Conservation (phyloP, 1,139 yeast species). For the Protomyces macrosporus region DNA sequence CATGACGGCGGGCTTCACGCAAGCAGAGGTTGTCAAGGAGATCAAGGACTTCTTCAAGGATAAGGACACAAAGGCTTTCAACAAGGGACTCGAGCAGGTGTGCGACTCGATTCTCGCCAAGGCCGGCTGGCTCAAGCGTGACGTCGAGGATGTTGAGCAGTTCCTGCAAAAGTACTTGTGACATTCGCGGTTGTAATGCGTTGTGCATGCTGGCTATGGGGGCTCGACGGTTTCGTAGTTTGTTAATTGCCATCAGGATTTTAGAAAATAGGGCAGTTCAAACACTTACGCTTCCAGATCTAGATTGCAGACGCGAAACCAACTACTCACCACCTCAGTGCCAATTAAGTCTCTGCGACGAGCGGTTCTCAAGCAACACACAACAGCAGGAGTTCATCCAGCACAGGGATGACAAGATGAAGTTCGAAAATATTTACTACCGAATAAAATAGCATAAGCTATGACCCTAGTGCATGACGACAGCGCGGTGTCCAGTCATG, state of each 20-base stretch:
- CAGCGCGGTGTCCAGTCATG: conserved; percentile 24
- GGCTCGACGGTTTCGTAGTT: too few relatives aligned
- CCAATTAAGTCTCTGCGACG: too few relatives aligned
- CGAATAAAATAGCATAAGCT: not conserved
- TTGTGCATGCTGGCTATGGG: too few relatives aligned
- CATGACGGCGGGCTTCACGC: conserved; percentile 61
- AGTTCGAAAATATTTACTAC: not conserved
- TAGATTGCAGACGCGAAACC: too few relatives aligned
- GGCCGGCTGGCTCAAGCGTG: conserved; percentile 63
- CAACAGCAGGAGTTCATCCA: too few relatives aligned
- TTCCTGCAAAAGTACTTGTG: conserved; percentile 17
- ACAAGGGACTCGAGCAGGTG: conserved; percentile 66
- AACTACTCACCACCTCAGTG: too few relatives aligned
- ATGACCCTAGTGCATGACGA: not conserved
- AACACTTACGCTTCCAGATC: too few relatives aligned
- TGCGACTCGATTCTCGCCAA: conserved; percentile 62
- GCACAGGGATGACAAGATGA: too few relatives aligned
- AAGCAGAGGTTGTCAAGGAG: conserved; percentile 52
- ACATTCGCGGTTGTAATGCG: not conserved
- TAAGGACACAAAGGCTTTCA: conserved; percentile 66
- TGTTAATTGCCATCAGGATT: too few relatives aligned
- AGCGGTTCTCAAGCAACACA: too few relatives aligned
- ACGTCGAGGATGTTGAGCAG: conserved; percentile 46
- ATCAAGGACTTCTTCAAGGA: conserved; percentile 55
- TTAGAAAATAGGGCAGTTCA: too few relatives aligned